Evolutionary conservation across 768 basidiomycete species (phyloP).

Genomic region (Leccinum rimulosum): DNA sequence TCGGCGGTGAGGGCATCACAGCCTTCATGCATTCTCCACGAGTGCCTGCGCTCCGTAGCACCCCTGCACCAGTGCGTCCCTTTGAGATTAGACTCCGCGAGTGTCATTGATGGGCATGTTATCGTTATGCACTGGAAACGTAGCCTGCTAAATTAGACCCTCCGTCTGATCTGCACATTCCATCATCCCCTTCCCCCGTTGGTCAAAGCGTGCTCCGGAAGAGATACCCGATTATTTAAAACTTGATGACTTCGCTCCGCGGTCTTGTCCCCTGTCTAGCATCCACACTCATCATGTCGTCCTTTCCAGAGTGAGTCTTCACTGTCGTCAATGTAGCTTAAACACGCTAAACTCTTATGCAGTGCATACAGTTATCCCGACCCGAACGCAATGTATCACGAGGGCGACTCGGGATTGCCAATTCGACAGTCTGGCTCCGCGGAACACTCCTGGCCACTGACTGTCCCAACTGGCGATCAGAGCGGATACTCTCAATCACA

Average conservation of each 20-base stretch:
- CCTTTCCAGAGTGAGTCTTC: slow-evolving; percentile 18
- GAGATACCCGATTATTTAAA: slow-evolving; percentile 24
- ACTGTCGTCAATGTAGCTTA: not conserved
- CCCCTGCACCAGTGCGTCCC: not conserved
- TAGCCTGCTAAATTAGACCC: slow-evolving; percentile 17
- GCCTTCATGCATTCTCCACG: slow-evolving; percentile 12
- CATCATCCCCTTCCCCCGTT: slow-evolving; percentile 17
- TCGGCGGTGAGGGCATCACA: slow-evolving; percentile 22
- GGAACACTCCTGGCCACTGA: slow-evolving; percentile 4
- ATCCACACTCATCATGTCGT: slow-evolving; percentile 19
- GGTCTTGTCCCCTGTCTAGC: slow-evolving; percentile 6
- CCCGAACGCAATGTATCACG: slow-evolving; percentile 1
- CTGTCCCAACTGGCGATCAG: not conserved
- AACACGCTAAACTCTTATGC: slow-evolving; percentile 1
- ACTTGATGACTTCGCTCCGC: slow-evolving; percentile 1
- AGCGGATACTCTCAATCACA: slow-evolving; percentile 2
- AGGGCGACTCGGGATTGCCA: slow-evolving; percentile 1
- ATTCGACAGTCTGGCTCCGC: not conserved
- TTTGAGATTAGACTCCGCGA: slow-evolving; percentile 12
- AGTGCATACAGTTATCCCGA: slow-evolving; percentile 8
- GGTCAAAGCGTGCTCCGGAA: slow-evolving; percentile 19
- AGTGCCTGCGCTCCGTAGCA: slow-evolving; percentile 7
- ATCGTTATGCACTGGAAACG: slow-evolving; percentile 31
- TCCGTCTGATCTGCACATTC: slow-evolving; percentile 17
- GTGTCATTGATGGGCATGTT: not conserved